Percentiles rank a stretch among this genome's conserved stretches.
Evolutionary conservation across 306 rosid species (phyloP).

Genomic region (Purshia tridentata): DNA sequence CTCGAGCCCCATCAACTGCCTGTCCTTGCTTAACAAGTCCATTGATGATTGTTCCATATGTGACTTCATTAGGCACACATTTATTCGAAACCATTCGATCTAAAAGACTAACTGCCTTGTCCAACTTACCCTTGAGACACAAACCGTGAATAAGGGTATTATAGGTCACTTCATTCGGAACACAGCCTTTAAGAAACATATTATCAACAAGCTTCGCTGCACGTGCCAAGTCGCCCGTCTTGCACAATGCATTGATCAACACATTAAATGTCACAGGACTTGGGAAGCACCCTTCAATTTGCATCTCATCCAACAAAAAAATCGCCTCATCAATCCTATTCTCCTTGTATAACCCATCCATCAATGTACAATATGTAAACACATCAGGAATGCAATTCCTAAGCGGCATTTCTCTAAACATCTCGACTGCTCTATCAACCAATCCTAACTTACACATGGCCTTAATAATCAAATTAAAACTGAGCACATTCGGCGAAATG

Average conservation of each 20-base stretch:
- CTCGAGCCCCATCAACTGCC: constrained; percentile 55
- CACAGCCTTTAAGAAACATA: constrained; percentile 90
- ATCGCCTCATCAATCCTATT: constrained; percentile 79
- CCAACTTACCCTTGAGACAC: constrained; percentile 84
- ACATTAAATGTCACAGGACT: constrained; percentile 68
- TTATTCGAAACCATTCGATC: constrained; percentile 63
- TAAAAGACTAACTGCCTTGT: constrained; percentile 73
- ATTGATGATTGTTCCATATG: constrained; percentile 78
- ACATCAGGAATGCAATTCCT: constrained; percentile 62
- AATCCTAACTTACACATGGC: constrained; percentile 75
- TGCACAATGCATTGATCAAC: constrained; percentile 78
- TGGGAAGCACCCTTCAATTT: constrained; percentile 69
- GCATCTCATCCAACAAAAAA: constrained; percentile 88
- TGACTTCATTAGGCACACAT: constrained; percentile 80
- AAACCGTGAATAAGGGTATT: constrained; percentile 79
- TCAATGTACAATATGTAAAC: constrained; percentile 71
- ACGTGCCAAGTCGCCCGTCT: constrained; percentile 74
- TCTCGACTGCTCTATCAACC: constrained; percentile 70
- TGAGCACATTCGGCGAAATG: constrained; percentile 64
- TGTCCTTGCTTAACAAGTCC: constrained; percentile 86
- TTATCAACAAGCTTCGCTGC: constrained; percentile 83
- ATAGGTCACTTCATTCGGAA: constrained; percentile 80
- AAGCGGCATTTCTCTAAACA: constrained; percentile 67
- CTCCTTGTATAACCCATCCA: constrained; percentile 85
- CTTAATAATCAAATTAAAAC: constrained; percentile 80